Percentiles rank a stretch among this genome's conserved stretches.
phyloP scores from a whole-genome alignment of 495 filamentous ascomycete genomes.

The Neurospora sp. region DNA sequence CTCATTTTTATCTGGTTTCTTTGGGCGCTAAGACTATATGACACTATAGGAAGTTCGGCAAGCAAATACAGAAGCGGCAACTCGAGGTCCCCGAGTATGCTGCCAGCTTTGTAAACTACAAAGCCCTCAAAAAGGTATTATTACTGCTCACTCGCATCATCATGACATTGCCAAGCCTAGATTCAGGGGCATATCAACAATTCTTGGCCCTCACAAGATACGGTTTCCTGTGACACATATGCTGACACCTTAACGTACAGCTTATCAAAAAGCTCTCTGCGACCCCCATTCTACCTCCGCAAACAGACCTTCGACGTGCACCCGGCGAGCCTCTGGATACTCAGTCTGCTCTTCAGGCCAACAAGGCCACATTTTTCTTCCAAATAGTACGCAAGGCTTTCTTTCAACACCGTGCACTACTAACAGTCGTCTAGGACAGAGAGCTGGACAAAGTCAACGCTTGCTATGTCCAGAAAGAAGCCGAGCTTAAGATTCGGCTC shows the following conservation, averaged over 20 bases:
- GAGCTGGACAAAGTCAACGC: slow-evolving; percentile 97
- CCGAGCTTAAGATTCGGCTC: slow-evolving; percentile 89
- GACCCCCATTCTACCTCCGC: slow-evolving; percentile 69
- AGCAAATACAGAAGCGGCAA: slow-evolving; percentile 96
- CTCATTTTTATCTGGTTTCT: neutral
- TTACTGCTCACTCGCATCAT: neutral
- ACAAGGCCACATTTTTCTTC: slow-evolving; percentile 98
- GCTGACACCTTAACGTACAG: slow-evolving; percentile 39
- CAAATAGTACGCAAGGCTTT: slow-evolving; percentile 55
- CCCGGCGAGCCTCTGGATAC: slow-evolving; percentile 45
- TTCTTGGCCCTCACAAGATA: neutral
- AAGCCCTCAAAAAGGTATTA: slow-evolving; percentile 92
- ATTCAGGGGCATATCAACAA: neutral
- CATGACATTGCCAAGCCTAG: neutral
- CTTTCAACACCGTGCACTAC: slow-evolving; percentile 2
- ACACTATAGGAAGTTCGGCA: slow-evolving; percentile 90
- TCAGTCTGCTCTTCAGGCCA: slow-evolving; percentile 89
- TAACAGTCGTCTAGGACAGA: slow-evolving; percentile 58
- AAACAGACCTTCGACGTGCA: slow-evolving; percentile 49
- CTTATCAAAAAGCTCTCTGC: slow-evolving; percentile 97
- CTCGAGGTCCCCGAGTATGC: slow-evolving; percentile 99
- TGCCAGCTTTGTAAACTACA: slow-evolving; percentile 98
- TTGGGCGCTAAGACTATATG: neutral
- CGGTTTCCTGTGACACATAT: neutral
- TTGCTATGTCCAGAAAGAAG: slow-evolving; percentile 96